Conservation (phyloP, 2,329 filamentous ascomycete genomes). For the Hypoxylon sp. region DNA sequence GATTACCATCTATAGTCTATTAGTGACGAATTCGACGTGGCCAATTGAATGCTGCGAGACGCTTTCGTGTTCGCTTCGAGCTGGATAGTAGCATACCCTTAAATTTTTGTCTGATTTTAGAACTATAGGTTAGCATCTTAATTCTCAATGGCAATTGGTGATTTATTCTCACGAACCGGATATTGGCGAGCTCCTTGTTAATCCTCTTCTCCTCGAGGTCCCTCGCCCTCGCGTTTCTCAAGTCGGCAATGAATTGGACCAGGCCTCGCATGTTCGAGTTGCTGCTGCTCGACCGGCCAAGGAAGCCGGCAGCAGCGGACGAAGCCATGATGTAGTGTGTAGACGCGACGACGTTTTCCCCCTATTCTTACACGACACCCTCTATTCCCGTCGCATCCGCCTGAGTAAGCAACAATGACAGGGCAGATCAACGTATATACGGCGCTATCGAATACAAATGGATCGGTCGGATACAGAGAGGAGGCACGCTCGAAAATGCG, state of each 20-base stretch:
- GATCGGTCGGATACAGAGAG: conserved; percentile 40
- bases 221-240: conserved; percentile 92
- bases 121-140: conserved; percentile 31
- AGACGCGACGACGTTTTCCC: conserved; percentile 33
- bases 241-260: conserved; percentile 97
- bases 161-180: conserved; percentile 67
- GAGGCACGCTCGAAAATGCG: conserved; percentile 49
- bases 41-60: conserved; percentile 14
- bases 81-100: conserved; percentile 67
- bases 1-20: conserved; percentile 74
- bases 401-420: conserved; percentile 23
- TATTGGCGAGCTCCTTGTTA: conserved; percentile 99
- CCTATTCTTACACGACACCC: conserved; percentile 38
- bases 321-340: conserved; percentile 63
- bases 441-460: conserved; percentile 18
- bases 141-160: conserved; percentile 23
- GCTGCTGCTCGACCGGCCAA: conserved; percentile 73
- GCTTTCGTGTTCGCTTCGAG: conserved; percentile 17
- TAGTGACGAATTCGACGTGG: conserved; percentile 34
- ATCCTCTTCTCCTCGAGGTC: conserved; percentile 99
- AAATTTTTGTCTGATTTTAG: conserved; percentile 81
- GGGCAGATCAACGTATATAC: conserved; percentile 34
- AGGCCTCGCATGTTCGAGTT: conserved; percentile 82
- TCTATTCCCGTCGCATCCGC: conserved; percentile 43
- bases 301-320: conserved; percentile 66